Evolutionary conservation across 805 yeast genomes (phyloP).

Genomic region (Lachancea kluyveri): DNA sequence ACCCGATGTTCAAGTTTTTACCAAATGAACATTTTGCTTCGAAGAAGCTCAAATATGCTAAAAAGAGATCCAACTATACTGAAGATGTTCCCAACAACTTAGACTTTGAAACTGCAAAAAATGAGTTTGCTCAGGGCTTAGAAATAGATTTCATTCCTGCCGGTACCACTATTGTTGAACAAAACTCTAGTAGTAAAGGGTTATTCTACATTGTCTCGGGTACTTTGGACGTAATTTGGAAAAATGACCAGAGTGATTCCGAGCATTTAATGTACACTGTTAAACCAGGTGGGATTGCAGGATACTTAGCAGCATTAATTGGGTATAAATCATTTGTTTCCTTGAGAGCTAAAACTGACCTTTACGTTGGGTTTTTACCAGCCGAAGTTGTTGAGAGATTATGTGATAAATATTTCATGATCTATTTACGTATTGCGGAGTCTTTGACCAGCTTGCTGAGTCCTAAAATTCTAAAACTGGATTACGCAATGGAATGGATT

Average conservation of each 20-base stretch:
- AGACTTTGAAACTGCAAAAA: constrained; percentile 46
- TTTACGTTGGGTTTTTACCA: constrained; percentile 68
- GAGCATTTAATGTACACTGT: constrained; percentile 51
- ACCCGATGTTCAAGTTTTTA: constrained; percentile 1
- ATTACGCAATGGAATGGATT: constrained; percentile 93
- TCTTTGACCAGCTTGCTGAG: constrained; percentile 63
- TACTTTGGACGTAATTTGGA: constrained; percentile 52
- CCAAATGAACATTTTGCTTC: constrained; percentile 2
- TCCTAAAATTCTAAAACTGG: constrained; percentile 62
- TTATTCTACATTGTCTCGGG: constrained; percentile 80
- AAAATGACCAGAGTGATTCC: constrained; percentile 25
- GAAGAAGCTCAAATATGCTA: background rate
- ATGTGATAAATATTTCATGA: constrained; percentile 68
- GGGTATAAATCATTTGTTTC: constrained; percentile 76
- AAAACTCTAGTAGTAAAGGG: constrained; percentile 65
- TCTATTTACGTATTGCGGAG: constrained; percentile 74
- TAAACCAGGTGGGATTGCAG: constrained; percentile 76
- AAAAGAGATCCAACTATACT: constrained; percentile 1
- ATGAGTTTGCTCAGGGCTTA: constrained; percentile 53
- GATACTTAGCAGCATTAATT: constrained; percentile 74
- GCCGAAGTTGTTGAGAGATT: constrained; percentile 55
- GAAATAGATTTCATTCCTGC: constrained; percentile 48
- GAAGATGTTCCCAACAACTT: constrained; percentile 18
- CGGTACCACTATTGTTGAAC: constrained; percentile 53
- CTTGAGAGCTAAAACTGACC: constrained; percentile 53